These are phyloP conservation scores for Venturia carpophila DNA, from an alignment of 2,329 filamentous ascomycete species.

Conservation along the genomic window DNA sequence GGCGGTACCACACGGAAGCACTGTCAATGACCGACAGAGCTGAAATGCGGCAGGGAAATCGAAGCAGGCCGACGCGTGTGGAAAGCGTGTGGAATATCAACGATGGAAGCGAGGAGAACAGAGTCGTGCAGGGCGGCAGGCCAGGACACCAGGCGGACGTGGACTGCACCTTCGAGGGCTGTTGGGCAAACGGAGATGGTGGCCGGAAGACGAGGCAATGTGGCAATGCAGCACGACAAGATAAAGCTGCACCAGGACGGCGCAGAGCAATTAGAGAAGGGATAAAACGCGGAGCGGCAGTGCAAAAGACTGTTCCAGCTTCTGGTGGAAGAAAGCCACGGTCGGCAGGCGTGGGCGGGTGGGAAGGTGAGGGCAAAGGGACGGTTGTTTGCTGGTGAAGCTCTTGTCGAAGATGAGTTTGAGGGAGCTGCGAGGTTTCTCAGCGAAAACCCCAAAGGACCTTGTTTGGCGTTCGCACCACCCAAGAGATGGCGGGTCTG, in stretches of 20 bases:
- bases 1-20: conserved; percentile 4
- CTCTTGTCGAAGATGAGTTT: not conserved
- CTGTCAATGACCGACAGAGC: not conserved
- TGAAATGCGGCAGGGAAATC: not conserved
- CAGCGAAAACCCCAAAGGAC: not conserved
- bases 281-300: not conserved
- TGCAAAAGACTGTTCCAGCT: conserved; percentile 16
- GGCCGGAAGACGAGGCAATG: conserved; percentile 9
- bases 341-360: not conserved
- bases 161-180: not conserved
- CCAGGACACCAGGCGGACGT: not conserved
- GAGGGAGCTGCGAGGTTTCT: conserved; percentile 2
- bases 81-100: not conserved
- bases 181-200: not conserved
- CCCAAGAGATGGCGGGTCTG: not conserved
- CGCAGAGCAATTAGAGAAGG: conserved; percentile 13
- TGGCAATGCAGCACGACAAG: not conserved
- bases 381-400: not conserved
- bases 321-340: conserved; percentile 11
- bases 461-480: not conserved
- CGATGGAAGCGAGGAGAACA: conserved; percentile 13
- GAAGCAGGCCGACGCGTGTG: not conserved
- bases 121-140: conserved; percentile 1
- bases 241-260: conserved; percentile 10
- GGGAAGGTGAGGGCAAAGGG: not conserved